These are phyloP conservation scores for Zymoseptoria ardabiliae DNA, from an alignment of 2,329 filamentous ascomycete genomes.

Conservation along the genomic window DNA sequence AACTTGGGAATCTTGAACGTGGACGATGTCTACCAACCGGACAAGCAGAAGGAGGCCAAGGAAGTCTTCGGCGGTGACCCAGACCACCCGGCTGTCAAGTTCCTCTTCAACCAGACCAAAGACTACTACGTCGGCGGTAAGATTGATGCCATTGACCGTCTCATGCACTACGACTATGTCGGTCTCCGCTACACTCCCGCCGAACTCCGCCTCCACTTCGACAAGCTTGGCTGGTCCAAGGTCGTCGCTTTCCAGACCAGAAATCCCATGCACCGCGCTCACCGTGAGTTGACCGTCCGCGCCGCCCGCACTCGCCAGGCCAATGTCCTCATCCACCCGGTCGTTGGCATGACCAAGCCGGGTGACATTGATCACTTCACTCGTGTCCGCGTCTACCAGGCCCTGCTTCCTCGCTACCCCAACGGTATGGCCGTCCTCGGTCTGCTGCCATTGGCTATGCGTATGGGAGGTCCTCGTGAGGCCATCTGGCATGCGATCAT, in stretches of 20 bases:
- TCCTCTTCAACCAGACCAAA: constrained; percentile 71
- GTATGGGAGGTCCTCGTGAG: constrained; percentile 97
- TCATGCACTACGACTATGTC: constrained; percentile 98
- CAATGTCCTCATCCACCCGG: constrained; percentile 97
- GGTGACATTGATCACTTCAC: constrained; percentile 99
- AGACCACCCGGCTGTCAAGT: constrained; percentile 81
- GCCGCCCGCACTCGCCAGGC: constrained; percentile 92
- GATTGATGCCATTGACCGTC: constrained; percentile 86
- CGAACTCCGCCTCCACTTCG: constrained; percentile 91
- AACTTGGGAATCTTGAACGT: constrained; percentile 94
- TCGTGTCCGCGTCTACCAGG: constrained; percentile 96
- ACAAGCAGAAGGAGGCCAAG: constrained; percentile 88
- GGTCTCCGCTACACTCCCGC: constrained; percentile 91
- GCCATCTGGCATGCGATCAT: constrained; percentile 99
- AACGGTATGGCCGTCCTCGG: constrained; percentile 98
- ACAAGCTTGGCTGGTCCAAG: constrained; percentile 97
- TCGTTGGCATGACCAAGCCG: constrained; percentile 96
- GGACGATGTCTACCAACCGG: constrained; percentile 88
- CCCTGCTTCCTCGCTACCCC: constrained; percentile 89
- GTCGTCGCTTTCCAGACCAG: constrained; percentile 98
- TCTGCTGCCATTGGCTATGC: constrained; percentile 92
- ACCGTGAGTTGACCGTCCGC: constrained; percentile 94
- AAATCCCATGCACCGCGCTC: constrained; percentile 98
- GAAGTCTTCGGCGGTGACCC: constrained; percentile 90
- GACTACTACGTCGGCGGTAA: constrained; percentile 95